These are phyloP conservation scores for Fagopyrum tataricum DNA, from an alignment of 148 eudicot genomes.

Conservation along the genomic window DNA sequence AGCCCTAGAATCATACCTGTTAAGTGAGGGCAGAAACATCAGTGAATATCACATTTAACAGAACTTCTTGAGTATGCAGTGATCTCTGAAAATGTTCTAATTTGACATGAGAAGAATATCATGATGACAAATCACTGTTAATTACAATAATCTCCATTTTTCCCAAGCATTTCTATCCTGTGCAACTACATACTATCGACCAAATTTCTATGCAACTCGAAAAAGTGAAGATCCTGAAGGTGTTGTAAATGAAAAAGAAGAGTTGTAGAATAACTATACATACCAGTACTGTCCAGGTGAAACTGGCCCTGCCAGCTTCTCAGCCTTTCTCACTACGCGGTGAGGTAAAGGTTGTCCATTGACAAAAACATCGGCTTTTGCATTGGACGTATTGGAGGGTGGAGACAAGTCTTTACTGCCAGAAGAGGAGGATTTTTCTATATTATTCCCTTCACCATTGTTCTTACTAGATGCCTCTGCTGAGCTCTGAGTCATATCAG, in stretches of 20 bases:
- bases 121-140: not conserved
- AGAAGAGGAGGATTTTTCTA: constrained; percentile 32
- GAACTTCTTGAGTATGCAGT: not conserved
- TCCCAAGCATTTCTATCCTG: not conserved
- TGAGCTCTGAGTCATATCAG: constrained; percentile 34
- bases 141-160: not conserved
- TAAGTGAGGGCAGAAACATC: constrained; percentile 4
- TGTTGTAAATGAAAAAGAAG: not conserved
- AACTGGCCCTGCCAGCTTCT: constrained; percentile 74
- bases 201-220: not conserved
- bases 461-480: constrained; percentile 28
- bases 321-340: constrained; percentile 51
- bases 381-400: constrained; percentile 25
- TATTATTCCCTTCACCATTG: constrained; percentile 21
- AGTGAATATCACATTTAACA: not conserved
- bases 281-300: constrained; percentile 87
- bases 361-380: constrained; percentile 45
- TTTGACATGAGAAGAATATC: not conserved
- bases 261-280: constrained; percentile 10
- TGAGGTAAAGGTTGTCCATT: constrained; percentile 59
- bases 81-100: not conserved
- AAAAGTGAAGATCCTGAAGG: not conserved
- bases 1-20: constrained; percentile 83
- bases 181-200: not conserved
- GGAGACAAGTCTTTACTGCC: constrained; percentile 26